A percentile compares a stretch with the other conserved stretches of the same genome.
Conservation (phyloP, 176 grass and related monocot genomes). For the Poa annua region DNA sequence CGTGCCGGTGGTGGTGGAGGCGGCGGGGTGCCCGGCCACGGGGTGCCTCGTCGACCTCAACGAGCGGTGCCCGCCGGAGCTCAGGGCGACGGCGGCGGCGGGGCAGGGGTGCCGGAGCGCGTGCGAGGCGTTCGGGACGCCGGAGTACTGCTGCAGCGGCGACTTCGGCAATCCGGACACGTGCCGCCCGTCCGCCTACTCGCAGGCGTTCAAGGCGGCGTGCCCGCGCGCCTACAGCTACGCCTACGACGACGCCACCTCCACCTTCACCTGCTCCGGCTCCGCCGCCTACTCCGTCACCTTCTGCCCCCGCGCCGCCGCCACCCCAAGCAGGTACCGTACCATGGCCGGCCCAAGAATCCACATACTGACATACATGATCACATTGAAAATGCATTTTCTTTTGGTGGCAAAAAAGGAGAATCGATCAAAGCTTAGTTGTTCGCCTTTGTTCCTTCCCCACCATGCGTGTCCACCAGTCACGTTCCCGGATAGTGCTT, state of each 20-base stretch:
- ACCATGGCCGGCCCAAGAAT: slow-evolving; percentile 32
- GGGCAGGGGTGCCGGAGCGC: slow-evolving; percentile 70
- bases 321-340: slow-evolving; percentile 51
- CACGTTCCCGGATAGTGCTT: slow-evolving; percentile 44
- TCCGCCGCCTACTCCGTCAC: slow-evolving; percentile 84
- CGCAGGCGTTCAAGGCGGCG: slow-evolving; percentile 90
- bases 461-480: slow-evolving; percentile 60
- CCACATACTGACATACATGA: background rate
- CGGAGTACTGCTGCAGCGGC: slow-evolving; percentile 98
- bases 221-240: slow-evolving; percentile 96
- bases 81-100: slow-evolving; percentile 50
- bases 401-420: slow-evolving; percentile 15
- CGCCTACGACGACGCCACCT: slow-evolving; percentile 93
- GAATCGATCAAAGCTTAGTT: slow-evolving; percentile 5
- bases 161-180: slow-evolving; percentile 68
- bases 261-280: slow-evolving; percentile 87
- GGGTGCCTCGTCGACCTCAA: slow-evolving; percentile 83
- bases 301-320: slow-evolving; percentile 70
- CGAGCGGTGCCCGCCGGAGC: slow-evolving; percentile 69
- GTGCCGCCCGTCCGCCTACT: slow-evolving; percentile 84
- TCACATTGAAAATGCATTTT: slow-evolving; percentile 39
- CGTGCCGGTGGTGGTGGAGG: slow-evolving; percentile 73
- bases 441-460: slow-evolving; percentile 66
- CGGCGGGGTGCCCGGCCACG: slow-evolving; percentile 53
- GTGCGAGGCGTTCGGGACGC: slow-evolving; percentile 74